Evolutionary conservation across 805 yeast genomes (phyloP).

Genomic region (Henningerozyma blattae): DNA sequence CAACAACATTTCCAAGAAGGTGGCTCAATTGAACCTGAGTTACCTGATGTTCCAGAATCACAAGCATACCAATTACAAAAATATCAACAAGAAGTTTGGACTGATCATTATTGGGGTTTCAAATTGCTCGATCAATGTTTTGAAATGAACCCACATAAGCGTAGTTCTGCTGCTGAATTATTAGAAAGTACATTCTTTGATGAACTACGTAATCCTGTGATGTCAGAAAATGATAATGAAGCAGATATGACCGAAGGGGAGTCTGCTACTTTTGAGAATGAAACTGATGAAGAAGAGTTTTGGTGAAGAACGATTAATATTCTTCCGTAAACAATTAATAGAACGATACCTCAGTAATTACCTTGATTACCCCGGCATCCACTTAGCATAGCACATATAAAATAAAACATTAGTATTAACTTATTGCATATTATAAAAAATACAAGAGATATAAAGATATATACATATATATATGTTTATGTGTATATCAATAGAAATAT

Average conservation of each 20-base stretch:
- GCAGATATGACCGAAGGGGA: no score
- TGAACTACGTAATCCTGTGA: constrained; percentile 23
- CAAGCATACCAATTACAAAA: constrained; percentile 15
- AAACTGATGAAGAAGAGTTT: constrained; percentile 15
- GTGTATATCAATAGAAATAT: no score
- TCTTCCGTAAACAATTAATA: no score
- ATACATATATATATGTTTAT: no score
- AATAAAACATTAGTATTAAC: background rate
- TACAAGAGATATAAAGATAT: background rate
- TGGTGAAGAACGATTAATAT: no score
- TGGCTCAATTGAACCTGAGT: constrained; percentile 16
- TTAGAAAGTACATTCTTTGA: constrained; percentile 49
- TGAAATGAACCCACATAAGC: constrained; percentile 42
- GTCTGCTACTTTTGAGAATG: no score
- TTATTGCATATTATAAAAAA: background rate
- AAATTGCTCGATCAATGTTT: constrained; percentile 47
- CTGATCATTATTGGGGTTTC: constrained; percentile 32
- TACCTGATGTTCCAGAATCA: constrained; percentile 7
- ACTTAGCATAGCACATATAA: background rate
- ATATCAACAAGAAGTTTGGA: constrained; percentile 25
- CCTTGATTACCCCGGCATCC: no score
- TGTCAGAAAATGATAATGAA: constrained; percentile 12
- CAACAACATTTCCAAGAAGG: constrained; percentile 27
- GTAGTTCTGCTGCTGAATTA: constrained; percentile 47
- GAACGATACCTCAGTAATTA: no score